phyloP scores from a whole-genome alignment of 2,329 filamentous ascomycete species.

The Sclerotiophoma versabilis region DNA sequence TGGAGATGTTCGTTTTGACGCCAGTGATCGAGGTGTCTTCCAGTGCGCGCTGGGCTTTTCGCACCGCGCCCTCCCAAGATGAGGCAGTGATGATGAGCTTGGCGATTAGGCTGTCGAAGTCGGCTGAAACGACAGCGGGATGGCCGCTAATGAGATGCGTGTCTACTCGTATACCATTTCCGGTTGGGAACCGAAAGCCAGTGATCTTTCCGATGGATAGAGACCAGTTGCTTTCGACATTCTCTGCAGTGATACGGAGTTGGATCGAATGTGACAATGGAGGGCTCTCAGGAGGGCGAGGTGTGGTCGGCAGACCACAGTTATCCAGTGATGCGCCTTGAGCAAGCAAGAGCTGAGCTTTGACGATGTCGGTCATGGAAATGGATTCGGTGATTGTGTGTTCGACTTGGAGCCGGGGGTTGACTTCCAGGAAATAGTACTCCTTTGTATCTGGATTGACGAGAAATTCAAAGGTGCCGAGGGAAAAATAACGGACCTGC shows the following conservation, averaged over 20 bases:
- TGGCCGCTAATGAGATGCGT: conserved; percentile 59
- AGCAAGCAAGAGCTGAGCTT: conserved; percentile 61
- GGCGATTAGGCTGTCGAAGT: conserved; percentile 66
- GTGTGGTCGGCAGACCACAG: conserved; percentile 39
- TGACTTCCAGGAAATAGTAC: conserved; percentile 68
- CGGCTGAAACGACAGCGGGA: conserved; percentile 57
- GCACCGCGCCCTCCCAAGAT: conserved; percentile 60
- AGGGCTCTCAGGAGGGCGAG: conserved; percentile 41
- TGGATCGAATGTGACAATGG: conserved; percentile 61
- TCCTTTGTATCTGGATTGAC: conserved; percentile 58
- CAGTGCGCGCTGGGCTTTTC: conserved; percentile 63
- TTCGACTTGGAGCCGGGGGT: conserved; percentile 67
- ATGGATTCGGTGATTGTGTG: conserved; percentile 68
- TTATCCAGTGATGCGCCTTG: conserved; percentile 56
- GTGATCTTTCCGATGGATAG: conserved; percentile 67
- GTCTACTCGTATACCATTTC: conserved; percentile 66
- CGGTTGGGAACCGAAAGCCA: conserved; percentile 61
- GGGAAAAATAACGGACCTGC: conserved; percentile 62
- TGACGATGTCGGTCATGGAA: conserved; percentile 62
- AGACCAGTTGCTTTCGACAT: conserved; percentile 60
- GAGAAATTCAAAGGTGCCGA: conserved; percentile 72
- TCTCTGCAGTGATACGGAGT: conserved; percentile 65
- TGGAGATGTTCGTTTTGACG: conserved; percentile 64
- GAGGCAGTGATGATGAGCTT: conserved; percentile 65
- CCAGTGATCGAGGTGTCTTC: conserved; percentile 63